Evolutionary conservation across 164 flowering plant species (phyloP).

Genomic region (Taxillus chinensis): DNA sequence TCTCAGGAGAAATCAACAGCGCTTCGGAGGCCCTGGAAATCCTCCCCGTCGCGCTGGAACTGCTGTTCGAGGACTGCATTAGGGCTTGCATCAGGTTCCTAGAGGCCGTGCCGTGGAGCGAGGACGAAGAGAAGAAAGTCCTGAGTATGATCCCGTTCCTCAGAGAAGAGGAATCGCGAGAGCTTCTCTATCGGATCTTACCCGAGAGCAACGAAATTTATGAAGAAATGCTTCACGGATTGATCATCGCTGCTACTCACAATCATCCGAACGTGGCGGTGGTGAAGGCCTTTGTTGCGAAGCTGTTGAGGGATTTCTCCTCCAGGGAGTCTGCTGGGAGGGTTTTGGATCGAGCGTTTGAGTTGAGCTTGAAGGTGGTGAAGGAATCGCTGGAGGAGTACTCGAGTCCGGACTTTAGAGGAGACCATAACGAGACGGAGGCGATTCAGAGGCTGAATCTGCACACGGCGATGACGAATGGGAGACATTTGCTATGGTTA

Average conservation of each 20-base stretch:
- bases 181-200: conserved; percentile 58
- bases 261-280: conserved; percentile 54
- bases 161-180: conserved; percentile 48
- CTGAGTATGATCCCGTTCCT: conserved; percentile 47
- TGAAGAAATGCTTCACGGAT: conserved; percentile 68
- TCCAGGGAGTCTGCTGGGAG: conserved; percentile 54
- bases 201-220: conserved; percentile 24
- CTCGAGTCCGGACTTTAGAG: conserved; percentile 67
- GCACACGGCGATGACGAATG: conserved; percentile 63
- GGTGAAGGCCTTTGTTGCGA: conserved; percentile 77
- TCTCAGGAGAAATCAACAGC: conserved; percentile 21
- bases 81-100: conserved; percentile 56
- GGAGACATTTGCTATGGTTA: conserved; percentile 77
- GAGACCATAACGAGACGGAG: conserved; percentile 77
- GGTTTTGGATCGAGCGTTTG: conserved; percentile 67
- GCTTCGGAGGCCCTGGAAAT: conserved; percentile 37
- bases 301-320: conserved; percentile 64
- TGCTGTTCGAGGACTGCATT: conserved; percentile 78
- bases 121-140: conserved; percentile 67
- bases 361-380: conserved; percentile 46
- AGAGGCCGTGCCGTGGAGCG: conserved; percentile 90
- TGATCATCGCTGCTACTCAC: conserved; percentile 50
- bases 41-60: conserved; percentile 63
- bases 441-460: conserved; percentile 80
- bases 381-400: conserved; percentile 68